Percentiles rank a stretch among this genome's conserved stretches.
Conservation (phyloP, 2,329 filamentous ascomycete species). For the Diaporthe helianthi region DNA sequence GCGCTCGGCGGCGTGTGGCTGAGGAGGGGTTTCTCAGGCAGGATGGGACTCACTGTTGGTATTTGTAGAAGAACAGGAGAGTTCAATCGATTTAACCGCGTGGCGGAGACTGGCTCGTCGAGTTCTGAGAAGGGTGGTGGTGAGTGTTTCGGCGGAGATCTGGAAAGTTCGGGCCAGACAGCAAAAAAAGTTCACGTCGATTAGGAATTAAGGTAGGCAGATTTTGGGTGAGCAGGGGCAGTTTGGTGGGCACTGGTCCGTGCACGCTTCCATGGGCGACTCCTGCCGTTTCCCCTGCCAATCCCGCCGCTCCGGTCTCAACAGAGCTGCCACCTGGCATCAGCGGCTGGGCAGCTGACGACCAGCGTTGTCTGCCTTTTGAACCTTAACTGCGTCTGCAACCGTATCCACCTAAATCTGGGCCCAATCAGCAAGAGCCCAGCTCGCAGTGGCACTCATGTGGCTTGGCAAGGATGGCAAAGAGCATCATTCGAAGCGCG, state of each 20-base stretch:
- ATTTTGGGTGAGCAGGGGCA: conserved; percentile 38
- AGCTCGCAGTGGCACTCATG: conserved; percentile 20
- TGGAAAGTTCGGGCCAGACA: not conserved
- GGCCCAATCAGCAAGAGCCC: conserved; percentile 21
- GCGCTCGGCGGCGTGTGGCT: conserved; percentile 13
- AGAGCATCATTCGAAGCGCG: conserved; percentile 27
- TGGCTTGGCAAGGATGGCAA: conserved; percentile 25
- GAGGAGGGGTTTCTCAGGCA: conserved; percentile 23
- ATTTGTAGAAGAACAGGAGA: conserved; percentile 73
- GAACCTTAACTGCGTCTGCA: conserved; percentile 10
- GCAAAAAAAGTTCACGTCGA: conserved; percentile 40
- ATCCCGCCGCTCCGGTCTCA: not conserved
- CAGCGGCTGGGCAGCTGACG: not conserved
- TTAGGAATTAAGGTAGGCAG: conserved; percentile 11
- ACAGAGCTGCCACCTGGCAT: not conserved
- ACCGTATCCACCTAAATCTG: conserved; percentile 1
- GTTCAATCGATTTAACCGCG: conserved; percentile 99
- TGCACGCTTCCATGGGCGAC: not conserved
- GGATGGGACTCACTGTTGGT: conserved; percentile 34
- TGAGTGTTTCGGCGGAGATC: conserved; percentile 39
- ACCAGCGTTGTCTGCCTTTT: not conserved
- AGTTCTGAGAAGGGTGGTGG: conserved; percentile 67
- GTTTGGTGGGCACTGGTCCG: conserved; percentile 28
- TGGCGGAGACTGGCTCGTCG: conserved; percentile 99
- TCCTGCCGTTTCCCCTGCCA: not conserved